These are phyloP conservation scores for Chalciporus sphaerocephalus DNA, from an alignment of 768 basidiomycete species.

Conservation along the genomic window DNA sequence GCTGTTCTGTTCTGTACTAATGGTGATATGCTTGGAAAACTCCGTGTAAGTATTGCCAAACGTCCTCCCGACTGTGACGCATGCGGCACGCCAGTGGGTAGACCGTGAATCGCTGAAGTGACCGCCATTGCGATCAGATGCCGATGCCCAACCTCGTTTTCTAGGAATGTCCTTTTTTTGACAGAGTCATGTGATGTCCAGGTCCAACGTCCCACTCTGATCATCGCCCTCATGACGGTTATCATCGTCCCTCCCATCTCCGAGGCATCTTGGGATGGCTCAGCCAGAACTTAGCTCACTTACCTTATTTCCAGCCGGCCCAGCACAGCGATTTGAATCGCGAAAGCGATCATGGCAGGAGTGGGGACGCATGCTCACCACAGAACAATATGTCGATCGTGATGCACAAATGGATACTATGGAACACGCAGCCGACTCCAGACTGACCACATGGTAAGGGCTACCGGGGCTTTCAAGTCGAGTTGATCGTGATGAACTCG, in stretches of 20 bases:
- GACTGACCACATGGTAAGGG: slow-evolving; percentile 48
- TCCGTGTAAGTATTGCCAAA: too few relatives aligned
- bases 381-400: slow-evolving; percentile 45
- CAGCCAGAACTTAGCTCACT: slow-evolving; percentile 21
- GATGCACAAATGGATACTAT: slow-evolving; percentile 37
- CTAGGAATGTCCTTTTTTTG: too few relatives aligned
- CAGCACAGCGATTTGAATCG: slow-evolving; percentile 40
- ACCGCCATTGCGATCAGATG: too few relatives aligned
- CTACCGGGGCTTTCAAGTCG: not conserved
- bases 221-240: too few relatives aligned
- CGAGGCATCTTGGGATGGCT: slow-evolving; percentile 6
- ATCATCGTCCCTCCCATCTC: not conserved
- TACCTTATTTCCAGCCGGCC: slow-evolving; percentile 47
- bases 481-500: not conserved
- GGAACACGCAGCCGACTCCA: slow-evolving; percentile 44
- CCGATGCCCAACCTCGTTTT: too few relatives aligned
- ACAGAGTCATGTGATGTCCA: too few relatives aligned
- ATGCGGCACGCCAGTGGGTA: too few relatives aligned
- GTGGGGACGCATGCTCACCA: slow-evolving; percentile 43
- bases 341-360: slow-evolving; percentile 35
- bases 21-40: too few relatives aligned
- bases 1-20: too few relatives aligned
- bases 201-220: too few relatives aligned
- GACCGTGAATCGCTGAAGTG: too few relatives aligned
- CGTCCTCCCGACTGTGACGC: too few relatives aligned